Evolutionary conservation across 2,329 filamentous ascomycete species (phyloP).

Genomic region (Trichoderma aggressivum): DNA sequence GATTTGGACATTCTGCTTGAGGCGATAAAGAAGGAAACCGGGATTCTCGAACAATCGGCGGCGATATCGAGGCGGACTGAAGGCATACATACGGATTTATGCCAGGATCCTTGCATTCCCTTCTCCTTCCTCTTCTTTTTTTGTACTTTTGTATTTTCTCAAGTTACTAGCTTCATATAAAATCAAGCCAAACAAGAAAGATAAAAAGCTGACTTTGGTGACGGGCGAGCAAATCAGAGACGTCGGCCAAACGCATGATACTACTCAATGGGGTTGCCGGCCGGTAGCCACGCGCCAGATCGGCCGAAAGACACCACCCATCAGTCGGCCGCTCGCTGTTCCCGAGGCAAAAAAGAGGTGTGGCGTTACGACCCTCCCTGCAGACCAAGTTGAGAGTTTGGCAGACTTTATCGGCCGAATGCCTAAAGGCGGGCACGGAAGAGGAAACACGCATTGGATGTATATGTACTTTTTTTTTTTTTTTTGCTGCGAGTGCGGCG

Average conservation of each 20-base stretch:
- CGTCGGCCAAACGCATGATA: background rate
- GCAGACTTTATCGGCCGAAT: constrained; percentile 1
- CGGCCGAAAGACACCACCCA: background rate
- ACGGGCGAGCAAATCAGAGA: background rate
- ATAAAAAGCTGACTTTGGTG: background rate
- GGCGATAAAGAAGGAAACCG: background rate
- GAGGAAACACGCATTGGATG: background rate
- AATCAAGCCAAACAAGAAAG: background rate
- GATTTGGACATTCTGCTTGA: background rate
- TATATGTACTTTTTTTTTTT: background rate
- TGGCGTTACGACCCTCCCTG: constrained; percentile 15
- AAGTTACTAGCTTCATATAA: background rate
- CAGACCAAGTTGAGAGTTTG: constrained; percentile 1
- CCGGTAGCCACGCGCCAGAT: background rate
- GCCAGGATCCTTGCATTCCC: background rate
- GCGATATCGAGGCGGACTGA: background rate
- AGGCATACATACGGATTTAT: background rate
- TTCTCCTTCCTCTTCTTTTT: background rate
- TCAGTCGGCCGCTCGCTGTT: constrained; percentile 14
- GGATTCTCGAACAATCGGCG: background rate
- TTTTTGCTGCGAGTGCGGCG: background rate
- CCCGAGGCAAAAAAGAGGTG: background rate
- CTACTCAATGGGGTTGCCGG: background rate
- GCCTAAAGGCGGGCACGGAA: constrained; percentile 3
- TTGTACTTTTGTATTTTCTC: background rate